A percentile compares a stretch with the other conserved stretches of the same genome.
Conservation (phyloP, 768 basidiomycete species). For the Leccinum sublutescens region DNA sequence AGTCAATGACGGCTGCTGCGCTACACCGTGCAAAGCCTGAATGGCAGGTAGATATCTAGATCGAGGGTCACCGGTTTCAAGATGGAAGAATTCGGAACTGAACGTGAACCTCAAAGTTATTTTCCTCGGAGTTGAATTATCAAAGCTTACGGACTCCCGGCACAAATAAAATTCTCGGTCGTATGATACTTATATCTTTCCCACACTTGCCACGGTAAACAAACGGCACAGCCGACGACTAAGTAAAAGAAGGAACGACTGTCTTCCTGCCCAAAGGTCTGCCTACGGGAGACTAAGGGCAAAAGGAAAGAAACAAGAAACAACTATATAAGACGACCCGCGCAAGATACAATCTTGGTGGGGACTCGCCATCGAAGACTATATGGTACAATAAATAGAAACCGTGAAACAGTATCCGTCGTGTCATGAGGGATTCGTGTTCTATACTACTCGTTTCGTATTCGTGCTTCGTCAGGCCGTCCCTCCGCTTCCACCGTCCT, state of each 20-base stretch:
- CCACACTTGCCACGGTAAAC: not conserved
- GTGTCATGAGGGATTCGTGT: slow-evolving; percentile 3
- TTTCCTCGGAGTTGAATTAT: no score
- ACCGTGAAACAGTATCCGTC: slow-evolving; percentile 6
- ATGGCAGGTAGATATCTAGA: no score
- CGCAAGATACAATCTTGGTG: slow-evolving; percentile 6
- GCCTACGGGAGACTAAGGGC: not conserved
- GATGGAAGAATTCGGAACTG: no score
- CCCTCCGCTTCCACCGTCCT: not conserved
- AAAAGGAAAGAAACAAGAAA: not conserved
- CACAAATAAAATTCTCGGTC: not conserved
- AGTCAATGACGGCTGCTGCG: no score
- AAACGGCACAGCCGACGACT: no score
- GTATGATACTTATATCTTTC: not conserved
- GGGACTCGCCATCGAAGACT: slow-evolving; percentile 7
- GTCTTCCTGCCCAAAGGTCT: no score
- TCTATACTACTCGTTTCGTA: not conserved
- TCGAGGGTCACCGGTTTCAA: no score
- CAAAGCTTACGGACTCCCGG: no score
- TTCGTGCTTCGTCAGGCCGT: not conserved
- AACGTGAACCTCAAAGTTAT: no score
- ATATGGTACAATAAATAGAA: slow-evolving; percentile 26
- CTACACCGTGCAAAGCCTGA: no score
- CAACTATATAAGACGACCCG: not conserved
- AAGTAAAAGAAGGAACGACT: no score